Percentiles rank a stretch among this genome's conserved stretches.
phyloP scores from a whole-genome alignment of 2,329 filamentous ascomycete species.

The Colletotrichum graminicola region DNA sequence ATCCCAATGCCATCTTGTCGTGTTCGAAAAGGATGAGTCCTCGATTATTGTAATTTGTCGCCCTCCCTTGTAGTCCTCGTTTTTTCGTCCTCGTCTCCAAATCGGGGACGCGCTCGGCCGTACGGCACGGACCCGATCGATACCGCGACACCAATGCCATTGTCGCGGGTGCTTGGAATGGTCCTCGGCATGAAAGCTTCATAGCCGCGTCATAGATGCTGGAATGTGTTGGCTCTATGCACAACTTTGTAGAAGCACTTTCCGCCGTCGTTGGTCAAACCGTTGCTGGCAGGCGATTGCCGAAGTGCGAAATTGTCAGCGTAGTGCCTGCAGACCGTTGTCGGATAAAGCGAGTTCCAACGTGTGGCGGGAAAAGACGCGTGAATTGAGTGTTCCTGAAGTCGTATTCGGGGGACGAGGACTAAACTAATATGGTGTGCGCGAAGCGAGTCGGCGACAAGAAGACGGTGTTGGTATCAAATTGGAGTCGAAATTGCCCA shows the following conservation, averaged over 20 bases:
- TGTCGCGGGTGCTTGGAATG: neutral
- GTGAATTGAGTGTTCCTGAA: constrained; percentile 10
- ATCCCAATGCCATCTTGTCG: constrained; percentile 5
- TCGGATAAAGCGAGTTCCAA: constrained; percentile 1
- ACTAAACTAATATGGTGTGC: constrained; percentile 35
- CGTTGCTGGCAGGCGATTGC: neutral
- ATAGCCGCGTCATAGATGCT: neutral
- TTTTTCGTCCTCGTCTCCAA: constrained; percentile 12
- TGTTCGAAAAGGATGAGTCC: constrained; percentile 14
- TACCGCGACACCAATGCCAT: constrained; percentile 1
- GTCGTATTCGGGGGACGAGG: constrained; percentile 35
- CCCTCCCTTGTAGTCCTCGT: constrained; percentile 8
- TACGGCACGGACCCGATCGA: constrained; percentile 12
- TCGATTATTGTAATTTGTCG: constrained; percentile 2
- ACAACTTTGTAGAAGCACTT: neutral
- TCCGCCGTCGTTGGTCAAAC: neutral
- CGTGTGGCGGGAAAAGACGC: neutral
- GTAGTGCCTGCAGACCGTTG: neutral
- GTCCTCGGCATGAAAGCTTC: constrained; percentile 11
- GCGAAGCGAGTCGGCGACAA: constrained; percentile 33
- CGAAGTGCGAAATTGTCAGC: neutral
- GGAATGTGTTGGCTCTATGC: neutral
- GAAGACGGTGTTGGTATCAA: constrained; percentile 39
- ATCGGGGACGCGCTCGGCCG: constrained; percentile 12
- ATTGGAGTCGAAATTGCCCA: constrained; percentile 37